These are phyloP conservation scores for Dactylellina haptotyla DNA, from an alignment of 2,329 filamentous ascomycete genomes.

Conservation along the genomic window DNA sequence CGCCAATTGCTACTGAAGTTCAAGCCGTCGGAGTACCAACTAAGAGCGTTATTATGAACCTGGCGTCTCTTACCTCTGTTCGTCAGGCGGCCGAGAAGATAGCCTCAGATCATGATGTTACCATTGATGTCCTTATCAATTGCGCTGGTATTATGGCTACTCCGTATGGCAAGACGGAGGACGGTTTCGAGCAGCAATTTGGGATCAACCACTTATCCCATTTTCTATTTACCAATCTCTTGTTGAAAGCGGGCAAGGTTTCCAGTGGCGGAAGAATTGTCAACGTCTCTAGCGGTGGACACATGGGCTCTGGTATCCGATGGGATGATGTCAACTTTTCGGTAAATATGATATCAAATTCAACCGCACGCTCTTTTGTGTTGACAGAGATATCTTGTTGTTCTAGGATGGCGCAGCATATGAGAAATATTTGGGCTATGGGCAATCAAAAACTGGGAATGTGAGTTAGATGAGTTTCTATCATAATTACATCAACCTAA, in stretches of 20 bases:
- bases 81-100: constrained; percentile 29
- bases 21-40: constrained; percentile 11
- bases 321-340: constrained; percentile 36
- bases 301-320: constrained; percentile 55
- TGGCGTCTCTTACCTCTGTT: constrained; percentile 21
- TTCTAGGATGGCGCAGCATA: constrained; percentile 23
- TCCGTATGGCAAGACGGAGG: constrained; percentile 39
- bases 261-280: constrained; percentile 61
- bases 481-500: neutral
- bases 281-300: constrained; percentile 62
- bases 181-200: constrained; percentile 56
- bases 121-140: constrained; percentile 57
- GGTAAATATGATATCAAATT: neutral
- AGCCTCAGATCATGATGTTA: constrained; percentile 9
- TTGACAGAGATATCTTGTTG: neutral
- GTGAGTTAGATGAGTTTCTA: constrained; percentile 1
- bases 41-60: constrained; percentile 21
- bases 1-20: constrained; percentile 17
- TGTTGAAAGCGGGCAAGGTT: constrained; percentile 59
- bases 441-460: constrained; percentile 34
- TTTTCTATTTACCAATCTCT: constrained; percentile 59
- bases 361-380: neutral
- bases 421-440: constrained; percentile 15
- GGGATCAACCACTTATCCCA: constrained; percentile 58
- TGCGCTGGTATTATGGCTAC: constrained; percentile 61